Conservation (phyloP, 257 asterid species). For the Gardenia jasminoides region DNA sequence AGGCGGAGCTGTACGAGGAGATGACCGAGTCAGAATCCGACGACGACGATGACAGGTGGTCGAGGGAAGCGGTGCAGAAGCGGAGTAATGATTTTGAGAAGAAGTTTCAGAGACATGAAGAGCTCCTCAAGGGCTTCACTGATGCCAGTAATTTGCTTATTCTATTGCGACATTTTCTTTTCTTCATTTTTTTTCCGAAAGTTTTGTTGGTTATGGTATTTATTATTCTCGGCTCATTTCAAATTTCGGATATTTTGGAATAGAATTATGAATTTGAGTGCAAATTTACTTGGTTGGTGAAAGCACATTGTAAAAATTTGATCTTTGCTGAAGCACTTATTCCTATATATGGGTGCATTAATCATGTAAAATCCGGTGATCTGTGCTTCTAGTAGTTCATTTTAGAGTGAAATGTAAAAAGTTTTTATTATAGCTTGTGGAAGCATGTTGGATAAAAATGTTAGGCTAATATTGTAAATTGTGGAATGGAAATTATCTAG, state of each 20-base stretch:
- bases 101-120: slow-evolving; percentile 56
- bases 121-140: slow-evolving; percentile 58
- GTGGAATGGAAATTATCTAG: background rate
- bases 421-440: background rate
- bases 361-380: background rate
- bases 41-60: slow-evolving; percentile 48
- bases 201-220: background rate
- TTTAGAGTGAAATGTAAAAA: background rate
- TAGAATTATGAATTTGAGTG: background rate
- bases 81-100: slow-evolving; percentile 44
- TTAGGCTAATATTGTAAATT: background rate
- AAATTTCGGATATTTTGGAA: background rate
- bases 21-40: slow-evolving; percentile 74
- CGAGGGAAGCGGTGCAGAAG: slow-evolving; percentile 40
- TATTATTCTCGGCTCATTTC: background rate
- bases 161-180: background rate
- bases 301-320: background rate
- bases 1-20: slow-evolving; percentile 46
- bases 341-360: background rate
- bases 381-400: background rate
- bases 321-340: background rate
- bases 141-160: slow-evolving; percentile 51
- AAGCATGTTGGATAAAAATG: background rate
- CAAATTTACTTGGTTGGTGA: background rate
- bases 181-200: background rate